Percentiles rank a stretch among this genome's conserved stretches.
Conservation (phyloP, 2,329 filamentous ascomycete genomes). For the Huntiella omanensis region DNA sequence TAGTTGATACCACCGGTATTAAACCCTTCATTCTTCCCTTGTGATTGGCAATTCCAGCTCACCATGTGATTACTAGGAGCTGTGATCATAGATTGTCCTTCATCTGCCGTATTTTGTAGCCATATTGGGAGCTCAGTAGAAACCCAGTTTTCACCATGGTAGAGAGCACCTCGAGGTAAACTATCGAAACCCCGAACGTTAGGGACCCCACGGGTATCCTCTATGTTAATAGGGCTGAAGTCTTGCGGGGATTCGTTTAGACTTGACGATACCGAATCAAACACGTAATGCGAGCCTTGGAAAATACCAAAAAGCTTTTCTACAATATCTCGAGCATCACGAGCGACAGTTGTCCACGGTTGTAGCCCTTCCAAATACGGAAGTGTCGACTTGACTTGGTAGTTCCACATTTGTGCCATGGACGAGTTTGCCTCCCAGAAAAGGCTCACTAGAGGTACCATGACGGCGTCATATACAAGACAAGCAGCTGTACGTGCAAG, state of each 20-base stretch:
- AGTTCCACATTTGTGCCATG: slow-evolving; percentile 31
- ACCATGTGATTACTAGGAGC: too few relatives aligned
- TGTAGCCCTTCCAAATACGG: slow-evolving; percentile 44
- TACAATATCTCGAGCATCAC: background rate
- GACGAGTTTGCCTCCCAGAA: slow-evolving; percentile 45
- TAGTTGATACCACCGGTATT: too few relatives aligned
- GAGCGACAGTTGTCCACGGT: slow-evolving; percentile 30
- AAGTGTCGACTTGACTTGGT: slow-evolving; percentile 38
- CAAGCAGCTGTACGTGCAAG: slow-evolving; percentile 64
- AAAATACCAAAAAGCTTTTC: background rate
- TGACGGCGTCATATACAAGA: slow-evolving; percentile 64
- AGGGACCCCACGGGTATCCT: too few relatives aligned
- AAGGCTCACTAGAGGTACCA: slow-evolving; percentile 58
- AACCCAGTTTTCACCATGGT: too few relatives aligned
- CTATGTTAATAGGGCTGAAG: too few relatives aligned
- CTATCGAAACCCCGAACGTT: too few relatives aligned
- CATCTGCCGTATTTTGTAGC: too few relatives aligned
- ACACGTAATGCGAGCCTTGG: background rate
- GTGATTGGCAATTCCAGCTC: too few relatives aligned
- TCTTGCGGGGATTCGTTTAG: background rate
- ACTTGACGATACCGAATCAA: slow-evolving; percentile 1
- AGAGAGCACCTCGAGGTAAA: too few relatives aligned
- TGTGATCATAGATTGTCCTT: too few relatives aligned
- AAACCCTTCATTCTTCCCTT: too few relatives aligned
- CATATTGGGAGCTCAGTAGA: too few relatives aligned